Evolutionary conservation across 2,329 filamentous ascomycete species (phyloP).

Genomic region (Alternaria brassicae): DNA sequence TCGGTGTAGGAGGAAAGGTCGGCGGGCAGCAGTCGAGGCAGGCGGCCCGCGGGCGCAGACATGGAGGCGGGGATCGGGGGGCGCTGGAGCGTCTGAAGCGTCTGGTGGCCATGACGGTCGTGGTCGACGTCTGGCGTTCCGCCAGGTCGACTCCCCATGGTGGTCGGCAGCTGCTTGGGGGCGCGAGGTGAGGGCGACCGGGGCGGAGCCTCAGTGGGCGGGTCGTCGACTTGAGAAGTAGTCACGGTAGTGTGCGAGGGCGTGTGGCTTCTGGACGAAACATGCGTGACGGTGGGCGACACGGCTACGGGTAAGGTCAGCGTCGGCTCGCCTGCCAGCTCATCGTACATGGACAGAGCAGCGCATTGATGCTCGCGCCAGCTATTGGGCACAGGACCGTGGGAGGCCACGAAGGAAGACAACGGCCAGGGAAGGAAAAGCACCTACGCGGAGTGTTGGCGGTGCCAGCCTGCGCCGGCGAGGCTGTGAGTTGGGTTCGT

Average conservation of each 20-base stretch:
- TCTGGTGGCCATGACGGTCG: constrained; percentile 14
- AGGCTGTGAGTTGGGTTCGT: constrained; percentile 51
- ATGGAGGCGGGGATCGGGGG: constrained; percentile 53
- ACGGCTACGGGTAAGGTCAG: constrained; percentile 54
- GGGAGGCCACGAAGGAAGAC: constrained; percentile 9
- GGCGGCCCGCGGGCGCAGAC: constrained; percentile 54
- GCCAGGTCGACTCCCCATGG: constrained; percentile 50
- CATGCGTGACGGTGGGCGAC: constrained; percentile 60
- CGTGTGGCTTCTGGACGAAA: constrained; percentile 63
- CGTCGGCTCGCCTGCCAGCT: constrained; percentile 48
- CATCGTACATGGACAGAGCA: constrained; percentile 46
- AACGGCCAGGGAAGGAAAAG: not conserved
- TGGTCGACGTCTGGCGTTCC: constrained; percentile 30
- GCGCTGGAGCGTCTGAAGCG: constrained; percentile 28
- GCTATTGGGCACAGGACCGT: constrained; percentile 34
- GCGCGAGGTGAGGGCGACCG: constrained; percentile 53
- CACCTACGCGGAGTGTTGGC: constrained; percentile 68
- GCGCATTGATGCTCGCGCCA: constrained; percentile 40
- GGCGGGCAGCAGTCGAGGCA: constrained; percentile 65
- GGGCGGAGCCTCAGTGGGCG: constrained; percentile 59
- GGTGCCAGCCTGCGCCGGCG: constrained; percentile 64
- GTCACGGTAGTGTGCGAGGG: constrained; percentile 52
- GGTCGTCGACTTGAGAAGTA: constrained; percentile 58
- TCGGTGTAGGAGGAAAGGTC: constrained; percentile 73
- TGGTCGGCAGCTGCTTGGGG: constrained; percentile 32